Percentiles rank a stretch among this genome's conserved stretches.
phyloP scores from a whole-genome alignment of 2,329 filamentous ascomycete genomes.

The Capronia coronata region DNA sequence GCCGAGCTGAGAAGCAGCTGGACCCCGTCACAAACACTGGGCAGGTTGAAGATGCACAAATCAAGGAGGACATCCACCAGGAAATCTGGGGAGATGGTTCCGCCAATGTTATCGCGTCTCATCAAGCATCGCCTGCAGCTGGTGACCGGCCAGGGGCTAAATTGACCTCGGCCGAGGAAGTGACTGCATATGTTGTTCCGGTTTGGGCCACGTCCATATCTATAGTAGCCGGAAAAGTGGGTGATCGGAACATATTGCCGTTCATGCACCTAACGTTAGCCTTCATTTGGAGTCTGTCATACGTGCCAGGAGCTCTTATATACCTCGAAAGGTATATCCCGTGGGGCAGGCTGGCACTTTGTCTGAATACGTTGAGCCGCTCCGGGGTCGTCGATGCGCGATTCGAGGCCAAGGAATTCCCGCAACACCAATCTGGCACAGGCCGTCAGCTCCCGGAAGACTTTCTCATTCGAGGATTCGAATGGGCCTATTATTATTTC shows the following conservation, averaged over 20 bases:
- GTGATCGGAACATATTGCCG: constrained; percentile 49
- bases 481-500: constrained; percentile 47
- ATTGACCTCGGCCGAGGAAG: constrained; percentile 26
- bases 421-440: constrained; percentile 36
- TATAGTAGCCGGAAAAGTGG: constrained; percentile 42
- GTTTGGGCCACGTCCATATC: constrained; percentile 40
- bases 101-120: constrained; percentile 4
- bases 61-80: constrained; percentile 17
- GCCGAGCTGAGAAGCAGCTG: constrained; percentile 2
- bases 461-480: constrained; percentile 51
- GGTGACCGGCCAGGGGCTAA: constrained; percentile 23
- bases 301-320: constrained; percentile 32
- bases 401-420: constrained; percentile 40
- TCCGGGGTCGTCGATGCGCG: constrained; percentile 33
- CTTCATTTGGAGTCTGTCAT: constrained; percentile 44
- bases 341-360: constrained; percentile 46
- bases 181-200: constrained; percentile 35
- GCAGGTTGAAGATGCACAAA: constrained; percentile 9
- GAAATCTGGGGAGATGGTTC: constrained; percentile 24
- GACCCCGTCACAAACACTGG: not conserved
- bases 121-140: constrained; percentile 8
- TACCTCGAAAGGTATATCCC: constrained; percentile 42
- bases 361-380: constrained; percentile 49
- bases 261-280: constrained; percentile 50
- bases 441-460: constrained; percentile 52